Evolutionary conservation across 192 early-diverging fungal species (phyloP).

Genomic region (Lobulomyces angularis): DNA sequence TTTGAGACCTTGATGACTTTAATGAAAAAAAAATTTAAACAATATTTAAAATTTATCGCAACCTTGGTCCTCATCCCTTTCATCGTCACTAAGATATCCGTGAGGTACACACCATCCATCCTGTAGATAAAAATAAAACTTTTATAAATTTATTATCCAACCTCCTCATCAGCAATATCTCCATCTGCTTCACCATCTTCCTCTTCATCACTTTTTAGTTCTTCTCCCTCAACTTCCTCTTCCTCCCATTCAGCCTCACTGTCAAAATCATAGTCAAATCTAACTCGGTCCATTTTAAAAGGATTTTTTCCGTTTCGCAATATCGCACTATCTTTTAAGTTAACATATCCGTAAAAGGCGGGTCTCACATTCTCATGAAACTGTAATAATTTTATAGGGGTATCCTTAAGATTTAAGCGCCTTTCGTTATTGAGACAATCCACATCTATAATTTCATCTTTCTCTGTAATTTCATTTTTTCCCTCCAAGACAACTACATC

Average conservation of each 20-base stretch:
- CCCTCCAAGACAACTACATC: too few relatives aligned
- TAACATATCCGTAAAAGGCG: slow-evolving; percentile 39
- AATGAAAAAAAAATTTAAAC: too few relatives aligned
- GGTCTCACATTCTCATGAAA: slow-evolving; percentile 61
- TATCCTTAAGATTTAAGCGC: too few relatives aligned
- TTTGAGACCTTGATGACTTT: too few relatives aligned
- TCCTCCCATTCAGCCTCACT: slow-evolving; percentile 86
- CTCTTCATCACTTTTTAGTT: slow-evolving; percentile 61
- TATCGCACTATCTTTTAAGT: background rate
- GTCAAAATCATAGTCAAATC: slow-evolving; percentile 75
- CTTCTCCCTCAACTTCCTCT: slow-evolving; percentile 83
- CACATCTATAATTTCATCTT: too few relatives aligned
- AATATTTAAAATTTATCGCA: too few relatives aligned
- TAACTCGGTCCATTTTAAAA: slow-evolving; percentile 42
- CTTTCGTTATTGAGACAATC: too few relatives aligned
- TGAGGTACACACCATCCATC: slow-evolving; percentile 75
- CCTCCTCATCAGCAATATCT: slow-evolving; percentile 46
- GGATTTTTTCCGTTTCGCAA: slow-evolving; percentile 35
- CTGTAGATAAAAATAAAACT: slow-evolving; percentile 12
- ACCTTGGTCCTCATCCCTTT: slow-evolving; percentile 30
- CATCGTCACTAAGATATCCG: slow-evolving; percentile 77
- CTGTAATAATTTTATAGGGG: slow-evolving; percentile 59
- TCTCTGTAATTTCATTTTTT: too few relatives aligned
- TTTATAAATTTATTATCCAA: slow-evolving; percentile 3
- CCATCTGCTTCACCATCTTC: slow-evolving; percentile 35